Conservation (phyloP, 805 yeast species). For the Candida wancherniae region DNA sequence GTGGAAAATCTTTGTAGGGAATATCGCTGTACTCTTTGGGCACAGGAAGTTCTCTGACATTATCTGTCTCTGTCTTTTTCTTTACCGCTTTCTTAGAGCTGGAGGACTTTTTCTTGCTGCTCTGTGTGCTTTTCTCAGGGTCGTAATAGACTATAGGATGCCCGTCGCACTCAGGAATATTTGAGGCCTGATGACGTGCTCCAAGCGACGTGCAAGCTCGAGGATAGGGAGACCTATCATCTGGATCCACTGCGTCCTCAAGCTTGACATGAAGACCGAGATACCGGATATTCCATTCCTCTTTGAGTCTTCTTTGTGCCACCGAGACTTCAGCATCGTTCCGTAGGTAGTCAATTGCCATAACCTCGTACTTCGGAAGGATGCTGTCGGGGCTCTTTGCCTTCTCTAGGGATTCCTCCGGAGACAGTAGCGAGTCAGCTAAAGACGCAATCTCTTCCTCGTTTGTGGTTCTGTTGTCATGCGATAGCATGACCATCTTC, state of each 20-base stretch:
- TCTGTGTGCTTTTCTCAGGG: constrained; percentile 14
- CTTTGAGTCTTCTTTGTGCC: constrained; percentile 48
- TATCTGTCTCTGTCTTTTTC: constrained; percentile 17
- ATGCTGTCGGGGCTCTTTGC: constrained; percentile 9
- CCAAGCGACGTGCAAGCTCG: constrained; percentile 77
- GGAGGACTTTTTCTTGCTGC: constrained; percentile 11
- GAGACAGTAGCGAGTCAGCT: constrained; percentile 1
- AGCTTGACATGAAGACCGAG: constrained; percentile 69
- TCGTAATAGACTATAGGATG: constrained; percentile 68
- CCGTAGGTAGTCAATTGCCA: constrained; percentile 50
- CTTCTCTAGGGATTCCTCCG: constrained; percentile 1
- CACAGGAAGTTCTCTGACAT: constrained; percentile 29
- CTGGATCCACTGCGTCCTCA: constrained; percentile 73
- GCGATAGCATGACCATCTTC: constrained; percentile 37
- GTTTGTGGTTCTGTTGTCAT: constrained; percentile 39
- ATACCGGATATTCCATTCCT: constrained; percentile 80
- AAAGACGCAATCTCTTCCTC: constrained; percentile 26
- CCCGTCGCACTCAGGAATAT: constrained; percentile 55
- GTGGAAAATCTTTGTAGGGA: constrained; percentile 49
- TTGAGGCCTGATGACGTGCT: constrained; percentile 64
- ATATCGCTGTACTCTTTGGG: constrained; percentile 44
- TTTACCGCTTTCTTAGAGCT: constrained; percentile 10
- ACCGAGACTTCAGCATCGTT: constrained; percentile 40
- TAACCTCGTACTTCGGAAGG: constrained; percentile 51
- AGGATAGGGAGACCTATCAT: constrained; percentile 71